These are phyloP conservation scores for Fusarium sarcochroum DNA, from an alignment of 2,329 filamentous ascomycete species.

Conservation along the genomic window DNA sequence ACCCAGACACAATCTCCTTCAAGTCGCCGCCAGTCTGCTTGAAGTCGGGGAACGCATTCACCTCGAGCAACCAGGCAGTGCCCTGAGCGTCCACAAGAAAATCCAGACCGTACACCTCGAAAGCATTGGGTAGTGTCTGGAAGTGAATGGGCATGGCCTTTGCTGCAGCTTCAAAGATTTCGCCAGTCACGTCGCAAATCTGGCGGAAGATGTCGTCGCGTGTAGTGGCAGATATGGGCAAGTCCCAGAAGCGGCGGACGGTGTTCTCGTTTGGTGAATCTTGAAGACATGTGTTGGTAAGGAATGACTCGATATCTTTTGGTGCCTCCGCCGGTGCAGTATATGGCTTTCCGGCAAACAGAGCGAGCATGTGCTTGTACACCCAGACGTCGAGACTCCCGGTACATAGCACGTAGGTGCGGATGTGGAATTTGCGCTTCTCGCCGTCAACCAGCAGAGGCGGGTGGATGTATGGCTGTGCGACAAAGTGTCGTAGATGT, in stretches of 20 bases:
- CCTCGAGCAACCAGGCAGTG: constrained; percentile 83
- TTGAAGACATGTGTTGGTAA: constrained; percentile 97
- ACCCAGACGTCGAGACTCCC: constrained; percentile 87
- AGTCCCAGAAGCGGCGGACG: constrained; percentile 81
- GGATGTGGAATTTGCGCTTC: constrained; percentile 91
- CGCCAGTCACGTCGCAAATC: constrained; percentile 80
- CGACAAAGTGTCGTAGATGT: constrained; percentile 95
- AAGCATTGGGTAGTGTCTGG: constrained; percentile 87
- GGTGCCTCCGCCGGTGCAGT: constrained; percentile 69
- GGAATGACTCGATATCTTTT: constrained; percentile 76
- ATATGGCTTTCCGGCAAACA: constrained; percentile 87
- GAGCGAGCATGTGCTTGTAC: constrained; percentile 90
- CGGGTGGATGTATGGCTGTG: constrained; percentile 93
- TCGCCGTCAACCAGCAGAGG: constrained; percentile 78
- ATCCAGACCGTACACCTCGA: constrained; percentile 93
- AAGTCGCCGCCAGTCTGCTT: constrained; percentile 90
- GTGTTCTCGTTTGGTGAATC: constrained; percentile 70
- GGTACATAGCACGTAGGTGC: constrained; percentile 88
- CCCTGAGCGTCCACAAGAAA: constrained; percentile 82
- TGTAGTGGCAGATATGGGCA: constrained; percentile 65
- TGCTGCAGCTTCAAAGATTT: constrained; percentile 89
- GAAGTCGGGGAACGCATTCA: constrained; percentile 98
- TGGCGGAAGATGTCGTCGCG: constrained; percentile 78
- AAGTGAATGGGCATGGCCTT: constrained; percentile 90
- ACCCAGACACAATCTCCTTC: constrained; percentile 76